Conservation (phyloP, 2,329 filamentous ascomycete species). For the Cadophora luteo-olivacea region DNA sequence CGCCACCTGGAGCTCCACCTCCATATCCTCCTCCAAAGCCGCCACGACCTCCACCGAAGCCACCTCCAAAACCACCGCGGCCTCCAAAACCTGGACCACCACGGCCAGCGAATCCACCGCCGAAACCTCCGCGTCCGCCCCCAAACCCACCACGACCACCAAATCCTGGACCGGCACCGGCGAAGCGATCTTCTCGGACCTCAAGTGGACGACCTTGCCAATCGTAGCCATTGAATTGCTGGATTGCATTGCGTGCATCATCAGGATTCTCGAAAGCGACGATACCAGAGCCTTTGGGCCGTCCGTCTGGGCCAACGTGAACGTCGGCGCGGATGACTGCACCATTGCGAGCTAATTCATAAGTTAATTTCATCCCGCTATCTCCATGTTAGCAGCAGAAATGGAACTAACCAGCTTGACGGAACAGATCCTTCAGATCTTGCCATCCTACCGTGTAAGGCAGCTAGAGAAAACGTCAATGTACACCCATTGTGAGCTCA, state of each 20-base stretch:
- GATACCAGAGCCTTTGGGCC: slow-evolving; percentile 95
- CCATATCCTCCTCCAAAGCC: slow-evolving; percentile 65
- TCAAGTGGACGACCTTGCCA: slow-evolving; percentile 95
- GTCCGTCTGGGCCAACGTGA: slow-evolving; percentile 87
- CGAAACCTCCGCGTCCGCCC: slow-evolving; percentile 51
- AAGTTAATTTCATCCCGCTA: slow-evolving; percentile 37
- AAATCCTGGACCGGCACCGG: slow-evolving; percentile 60
- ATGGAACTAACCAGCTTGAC: slow-evolving; percentile 84
- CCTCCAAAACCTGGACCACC: slow-evolving; percentile 52
- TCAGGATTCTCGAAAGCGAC: slow-evolving; percentile 95
- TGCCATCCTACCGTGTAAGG: slow-evolving; percentile 99
- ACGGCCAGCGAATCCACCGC: slow-evolving; percentile 64
- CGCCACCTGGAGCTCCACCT: slow-evolving; percentile 49
- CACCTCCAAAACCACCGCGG: slow-evolving; percentile 35
- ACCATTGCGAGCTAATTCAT: slow-evolving; percentile 64
- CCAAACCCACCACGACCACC: slow-evolving; percentile 52
- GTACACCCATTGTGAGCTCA: slow-evolving; percentile 41
- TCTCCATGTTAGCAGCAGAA: slow-evolving; percentile 38
- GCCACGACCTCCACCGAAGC: slow-evolving; percentile 51
- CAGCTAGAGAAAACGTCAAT: slow-evolving; percentile 67
- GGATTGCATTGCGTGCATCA: slow-evolving; percentile 93
- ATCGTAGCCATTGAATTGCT: slow-evolving; percentile 98
- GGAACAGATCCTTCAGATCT: slow-evolving; percentile 97
- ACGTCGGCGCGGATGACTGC: slow-evolving; percentile 94
- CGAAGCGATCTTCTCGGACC: slow-evolving; percentile 95